Conservation (phyloP, 129 eudicot species). For the Heracleum sosnowskyi region DNA sequence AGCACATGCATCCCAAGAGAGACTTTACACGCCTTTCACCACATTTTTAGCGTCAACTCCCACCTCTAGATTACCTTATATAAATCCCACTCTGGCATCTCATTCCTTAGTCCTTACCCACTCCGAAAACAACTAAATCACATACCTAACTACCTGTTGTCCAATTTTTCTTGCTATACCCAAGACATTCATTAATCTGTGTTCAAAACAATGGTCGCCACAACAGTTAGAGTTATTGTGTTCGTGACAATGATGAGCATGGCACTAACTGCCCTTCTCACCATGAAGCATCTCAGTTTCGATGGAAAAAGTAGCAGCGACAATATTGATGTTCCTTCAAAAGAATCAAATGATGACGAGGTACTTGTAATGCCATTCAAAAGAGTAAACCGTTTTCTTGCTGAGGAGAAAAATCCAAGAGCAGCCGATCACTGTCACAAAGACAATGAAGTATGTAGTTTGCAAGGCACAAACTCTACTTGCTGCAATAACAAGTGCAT, state of each 20-base stretch:
- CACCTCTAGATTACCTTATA: neutral
- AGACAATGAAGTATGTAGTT: slow-evolving; percentile 44
- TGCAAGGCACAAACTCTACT: slow-evolving; percentile 35
- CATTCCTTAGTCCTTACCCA: neutral
- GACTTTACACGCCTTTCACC: slow-evolving; percentile 12
- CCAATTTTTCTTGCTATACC: neutral
- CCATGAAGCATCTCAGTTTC: slow-evolving; percentile 2
- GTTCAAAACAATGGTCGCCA: slow-evolving; percentile 11
- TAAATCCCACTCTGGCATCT: neutral
- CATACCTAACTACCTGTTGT: neutral
- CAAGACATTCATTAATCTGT: neutral
- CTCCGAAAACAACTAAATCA: neutral
- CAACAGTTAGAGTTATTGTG: slow-evolving; percentile 25
- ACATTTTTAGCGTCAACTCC: slow-evolving; percentile 23
- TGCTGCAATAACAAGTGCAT: slow-evolving; percentile 60
- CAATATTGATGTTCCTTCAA: neutral
- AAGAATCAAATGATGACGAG: neutral
- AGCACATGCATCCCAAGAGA: slow-evolving; percentile 14
- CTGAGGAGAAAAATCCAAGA: slow-evolving; percentile 31
- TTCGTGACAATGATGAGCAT: slow-evolving; percentile 28
- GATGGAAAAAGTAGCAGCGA: neutral
- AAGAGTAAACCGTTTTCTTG: slow-evolving; percentile 46
- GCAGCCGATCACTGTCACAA: slow-evolving; percentile 58
- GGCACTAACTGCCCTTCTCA: slow-evolving; percentile 35
- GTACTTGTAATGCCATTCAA: neutral